Conservation (phyloP, 306 rosid genomes). For the Astragalus glycyphyllos region DNA sequence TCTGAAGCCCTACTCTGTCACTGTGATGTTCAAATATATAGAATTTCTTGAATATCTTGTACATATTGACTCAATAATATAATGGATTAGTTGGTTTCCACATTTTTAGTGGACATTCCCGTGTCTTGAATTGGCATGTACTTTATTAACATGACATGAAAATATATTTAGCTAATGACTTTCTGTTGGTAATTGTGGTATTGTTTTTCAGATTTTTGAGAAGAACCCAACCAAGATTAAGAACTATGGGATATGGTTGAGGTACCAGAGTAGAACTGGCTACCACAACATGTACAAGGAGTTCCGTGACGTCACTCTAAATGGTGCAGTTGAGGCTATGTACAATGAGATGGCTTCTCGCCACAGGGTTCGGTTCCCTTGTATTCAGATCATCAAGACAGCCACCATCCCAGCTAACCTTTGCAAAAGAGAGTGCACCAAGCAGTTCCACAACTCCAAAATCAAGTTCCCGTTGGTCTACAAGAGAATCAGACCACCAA, state of each 20-base stretch:
- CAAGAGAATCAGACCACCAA: slow-evolving; percentile 85
- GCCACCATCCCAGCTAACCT: slow-evolving; percentile 83
- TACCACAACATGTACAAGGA: slow-evolving; percentile 97
- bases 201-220: slow-evolving; percentile 70
- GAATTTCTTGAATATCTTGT: no score
- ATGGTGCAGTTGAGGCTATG: slow-evolving; percentile 81
- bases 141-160: not conserved
- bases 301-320: slow-evolving; percentile 85
- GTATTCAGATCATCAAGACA: slow-evolving; percentile 90
- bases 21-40: not conserved
- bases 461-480: slow-evolving; percentile 89
- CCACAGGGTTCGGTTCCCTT: slow-evolving; percentile 85
- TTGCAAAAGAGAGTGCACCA: slow-evolving; percentile 93
- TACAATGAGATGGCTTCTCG: slow-evolving; percentile 93
- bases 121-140: not conserved
- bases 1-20: no score
- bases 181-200: not conserved
- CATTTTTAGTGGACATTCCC: not conserved
- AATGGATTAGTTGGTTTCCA: no score
- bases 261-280: slow-evolving; percentile 90
- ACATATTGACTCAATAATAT: no score
- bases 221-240: slow-evolving; percentile 85
- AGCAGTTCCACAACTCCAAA: slow-evolving; percentile 86
- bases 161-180: not conserved
- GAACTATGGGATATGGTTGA: slow-evolving; percentile 87